Percentiles rank a stretch among this genome's conserved stretches.
Evolutionary conservation across 768 basidiomycete species (phyloP).

Genomic region (Boletus vinaceobasis): DNA sequence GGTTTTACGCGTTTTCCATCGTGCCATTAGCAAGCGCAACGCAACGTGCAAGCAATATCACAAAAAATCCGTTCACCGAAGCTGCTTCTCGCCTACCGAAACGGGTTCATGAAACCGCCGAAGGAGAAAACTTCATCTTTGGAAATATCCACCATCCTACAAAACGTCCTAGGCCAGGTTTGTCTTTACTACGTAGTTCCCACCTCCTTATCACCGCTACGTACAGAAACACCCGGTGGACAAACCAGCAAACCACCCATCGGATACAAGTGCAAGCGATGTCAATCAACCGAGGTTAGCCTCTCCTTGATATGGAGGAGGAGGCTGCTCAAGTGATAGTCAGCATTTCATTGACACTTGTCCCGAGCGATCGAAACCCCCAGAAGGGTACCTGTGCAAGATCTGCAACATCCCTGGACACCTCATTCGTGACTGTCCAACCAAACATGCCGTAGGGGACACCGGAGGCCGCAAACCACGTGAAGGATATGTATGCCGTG

Average conservation of each 20-base stretch:
- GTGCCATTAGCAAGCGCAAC: conserved; percentile 45
- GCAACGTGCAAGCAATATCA: conserved; percentile 57
- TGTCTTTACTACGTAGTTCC: conserved; percentile 15
- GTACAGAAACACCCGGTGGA: conserved; percentile 26
- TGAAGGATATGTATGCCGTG: conserved; percentile 85
- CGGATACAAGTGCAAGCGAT: conserved; percentile 76
- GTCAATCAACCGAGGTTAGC: conserved; percentile 69
- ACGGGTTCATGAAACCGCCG: conserved; percentile 45
- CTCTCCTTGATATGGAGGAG: background rate
- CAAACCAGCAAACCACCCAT: conserved; percentile 58
- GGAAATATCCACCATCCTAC: conserved; percentile 53
- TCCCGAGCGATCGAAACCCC: conserved; percentile 70
- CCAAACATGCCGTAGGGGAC: conserved; percentile 71
- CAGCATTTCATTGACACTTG: conserved; percentile 79
- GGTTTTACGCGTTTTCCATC: conserved; percentile 97
- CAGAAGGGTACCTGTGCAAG: conserved; percentile 84
- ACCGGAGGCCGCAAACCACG: conserved; percentile 81
- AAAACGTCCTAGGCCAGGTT: conserved; percentile 59
- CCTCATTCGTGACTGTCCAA: conserved; percentile 86
- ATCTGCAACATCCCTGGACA: conserved; percentile 85
- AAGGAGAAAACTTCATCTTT: conserved; percentile 67
- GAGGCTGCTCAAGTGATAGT: conserved; percentile 1
- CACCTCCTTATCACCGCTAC: background rate
- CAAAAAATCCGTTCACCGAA: conserved; percentile 67
- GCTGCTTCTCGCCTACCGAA: conserved; percentile 41